phyloP scores from a whole-genome alignment of 2,329 filamentous ascomycete species.

The Colletotrichum agaves region DNA sequence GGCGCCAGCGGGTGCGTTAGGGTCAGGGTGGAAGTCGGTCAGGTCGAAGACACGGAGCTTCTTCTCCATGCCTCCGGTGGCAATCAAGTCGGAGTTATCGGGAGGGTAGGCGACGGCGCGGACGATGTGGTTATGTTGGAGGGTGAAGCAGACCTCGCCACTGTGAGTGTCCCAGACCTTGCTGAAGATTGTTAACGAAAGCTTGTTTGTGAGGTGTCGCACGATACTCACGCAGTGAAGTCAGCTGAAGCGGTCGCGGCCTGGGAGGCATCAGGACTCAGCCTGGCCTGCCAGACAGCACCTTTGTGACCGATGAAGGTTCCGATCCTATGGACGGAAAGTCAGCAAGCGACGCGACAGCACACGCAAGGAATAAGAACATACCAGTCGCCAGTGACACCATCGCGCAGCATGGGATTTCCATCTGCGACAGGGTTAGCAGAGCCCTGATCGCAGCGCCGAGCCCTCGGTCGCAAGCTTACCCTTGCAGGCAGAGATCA shows the following conservation, averaged over 20 bases:
- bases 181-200: constrained; percentile 56
- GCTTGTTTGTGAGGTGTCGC: too few relatives aligned
- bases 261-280: constrained; percentile 87
- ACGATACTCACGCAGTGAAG: constrained; percentile 81
- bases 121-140: constrained; percentile 95
- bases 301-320: constrained; percentile 99
- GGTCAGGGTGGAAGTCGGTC: constrained; percentile 61
- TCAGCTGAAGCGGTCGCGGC: constrained; percentile 96
- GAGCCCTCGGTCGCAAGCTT: constrained; percentile 35
- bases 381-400: constrained; percentile 92
- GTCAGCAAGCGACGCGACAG: constrained; percentile 31
- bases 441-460: constrained; percentile 28
- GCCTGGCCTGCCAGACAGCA: constrained; percentile 93
- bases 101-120: constrained; percentile 91
- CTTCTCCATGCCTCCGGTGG: constrained; percentile 96
- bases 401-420: constrained; percentile 98
- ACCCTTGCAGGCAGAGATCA: constrained; percentile 95
- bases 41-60: constrained; percentile 95
- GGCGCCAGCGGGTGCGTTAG: constrained; percentile 45
- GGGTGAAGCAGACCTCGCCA: constrained; percentile 85
- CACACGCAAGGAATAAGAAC: constrained; percentile 39
- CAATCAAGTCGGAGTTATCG: constrained; percentile 83
- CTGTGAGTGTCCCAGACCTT: constrained; percentile 98
- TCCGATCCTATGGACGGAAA: constrained; percentile 84
- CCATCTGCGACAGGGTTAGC: constrained; percentile 72